Base-by-base conservation (phyloP, 768 basidiomycete genomes). In the Tephrocybe sp. region DNA sequence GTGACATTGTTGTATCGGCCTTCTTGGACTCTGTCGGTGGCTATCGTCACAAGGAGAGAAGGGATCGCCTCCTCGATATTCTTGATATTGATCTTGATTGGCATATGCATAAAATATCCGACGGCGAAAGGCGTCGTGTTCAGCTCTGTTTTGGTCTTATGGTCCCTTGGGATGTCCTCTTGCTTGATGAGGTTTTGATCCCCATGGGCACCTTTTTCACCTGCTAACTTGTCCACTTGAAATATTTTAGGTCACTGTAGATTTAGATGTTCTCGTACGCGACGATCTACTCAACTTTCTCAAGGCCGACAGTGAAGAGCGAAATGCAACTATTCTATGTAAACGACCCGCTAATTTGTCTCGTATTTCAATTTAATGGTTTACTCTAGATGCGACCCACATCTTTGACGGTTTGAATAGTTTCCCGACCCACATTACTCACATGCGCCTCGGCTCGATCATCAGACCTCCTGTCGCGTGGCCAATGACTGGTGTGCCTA, bases 21-120 rank as follows among this genome's bases (percentile, higher is more conserved):
- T 99, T 99, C 67, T 74, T 99, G n/a, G 91, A 99, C 65, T 94
- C 92, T 15, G 91, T 99, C 4, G 97, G 97, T 12, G 97, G 97
- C 0, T 97, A 97, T 64, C 77, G 93, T 45, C 80, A 97, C 70
- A 95, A 95, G 65, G 86, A 84, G 57, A 78, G 94, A 24, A 76
- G 95, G 34, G 91, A 99, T 64, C 69, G 61, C 6, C 77, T 99
- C 3, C 83, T 99, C 46, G 86, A 93, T 66, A 88, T 99, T 52
- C 73, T 98, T 36, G 94, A 98, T 63, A 82, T 99, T 50, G 97
- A 99, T 69, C 71, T 97, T 16, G 89, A 94, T 62, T 99, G 91
- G 94, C 91, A 83, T 54, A 94, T 95, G 91, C 91, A 95, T 62
- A 69, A 84, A 50, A 94, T 99, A 51, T 95, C 93, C 3, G 97